A percentile compares a stretch with the other conserved stretches of the same genome.
Evolutionary conservation across 345 rosid species (phyloP).

Genomic region (Adansonia digitata): DNA sequence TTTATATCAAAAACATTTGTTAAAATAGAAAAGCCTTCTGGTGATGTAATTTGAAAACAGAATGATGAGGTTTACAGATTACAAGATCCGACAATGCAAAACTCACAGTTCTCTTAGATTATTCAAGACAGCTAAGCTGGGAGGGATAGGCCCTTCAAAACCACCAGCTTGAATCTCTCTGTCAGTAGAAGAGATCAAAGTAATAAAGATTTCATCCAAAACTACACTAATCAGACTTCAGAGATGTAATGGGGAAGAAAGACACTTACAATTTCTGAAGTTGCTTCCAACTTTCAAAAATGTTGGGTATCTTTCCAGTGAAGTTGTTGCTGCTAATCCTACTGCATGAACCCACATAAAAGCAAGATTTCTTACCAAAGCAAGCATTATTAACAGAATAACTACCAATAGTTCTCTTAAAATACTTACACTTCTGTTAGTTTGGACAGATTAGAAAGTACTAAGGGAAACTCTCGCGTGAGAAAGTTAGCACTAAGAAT

Average conservation of each 20-base stretch:
- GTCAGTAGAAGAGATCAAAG: neutral
- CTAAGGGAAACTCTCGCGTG: conserved; percentile 6
- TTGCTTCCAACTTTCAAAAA: conserved; percentile 11
- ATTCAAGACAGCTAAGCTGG: conserved; percentile 27
- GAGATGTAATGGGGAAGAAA: neutral
- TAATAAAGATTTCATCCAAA: no score
- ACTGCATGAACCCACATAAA: neutral
- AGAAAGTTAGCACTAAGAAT: conserved; percentile 13
- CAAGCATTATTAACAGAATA: neutral
- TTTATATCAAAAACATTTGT: neutral
- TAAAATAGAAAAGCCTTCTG: neutral
- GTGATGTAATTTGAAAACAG: neutral
- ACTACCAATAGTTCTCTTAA: neutral
- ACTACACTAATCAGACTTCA: neutral
- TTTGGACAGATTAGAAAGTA: conserved; percentile 3
- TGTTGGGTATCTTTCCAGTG: conserved; percentile 14
- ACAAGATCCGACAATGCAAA: neutral
- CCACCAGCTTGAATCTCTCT: conserved; percentile 58
- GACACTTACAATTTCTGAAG: conserved; percentile 2
- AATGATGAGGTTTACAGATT: neutral
- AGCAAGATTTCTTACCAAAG: neutral
- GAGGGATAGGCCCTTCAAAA: conserved; percentile 53
- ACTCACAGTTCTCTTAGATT: conserved; percentile 40
- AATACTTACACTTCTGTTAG: conserved; percentile 7
- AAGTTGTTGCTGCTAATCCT: conserved; percentile 21